These are phyloP conservation scores for Ophiostoma sp. DNA, from an alignment of 2,329 filamentous ascomycete species.

Conservation along the genomic window DNA sequence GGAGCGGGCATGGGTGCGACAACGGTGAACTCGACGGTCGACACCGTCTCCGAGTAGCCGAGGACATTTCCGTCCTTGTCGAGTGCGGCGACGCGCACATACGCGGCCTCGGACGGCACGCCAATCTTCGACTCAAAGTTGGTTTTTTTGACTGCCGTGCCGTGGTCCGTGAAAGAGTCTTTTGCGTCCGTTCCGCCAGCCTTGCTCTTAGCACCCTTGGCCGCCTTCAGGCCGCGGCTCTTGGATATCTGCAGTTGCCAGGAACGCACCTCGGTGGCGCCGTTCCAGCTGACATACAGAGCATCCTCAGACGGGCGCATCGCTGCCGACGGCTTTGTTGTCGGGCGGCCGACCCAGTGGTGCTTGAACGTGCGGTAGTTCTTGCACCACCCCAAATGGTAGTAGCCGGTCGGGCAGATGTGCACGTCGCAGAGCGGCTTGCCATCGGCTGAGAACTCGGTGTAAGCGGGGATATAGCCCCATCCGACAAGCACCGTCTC, in stretches of 20 bases:
- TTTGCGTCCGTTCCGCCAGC: background rate
- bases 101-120: background rate
- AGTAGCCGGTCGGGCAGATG: conserved; percentile 14
- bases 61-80: conserved; percentile 8
- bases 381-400: conserved; percentile 20
- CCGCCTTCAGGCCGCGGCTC: background rate
- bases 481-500: conserved; percentile 43
- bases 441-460: conserved; percentile 40
- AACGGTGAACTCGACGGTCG: conserved; percentile 13
- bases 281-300: conserved; percentile 34
- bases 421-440: conserved; percentile 40
- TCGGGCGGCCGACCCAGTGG: conserved; percentile 28
- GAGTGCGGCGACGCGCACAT: conserved; percentile 16
- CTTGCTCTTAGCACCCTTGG: background rate
- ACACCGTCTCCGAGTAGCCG: conserved; percentile 8
- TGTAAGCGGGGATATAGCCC: conserved; percentile 43
- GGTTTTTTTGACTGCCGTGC: background rate
- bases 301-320: conserved; percentile 26
- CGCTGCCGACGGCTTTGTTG: background rate
- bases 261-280: conserved; percentile 30
- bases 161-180: background rate
- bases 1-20: conserved; percentile 14
- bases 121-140: conserved; percentile 6
- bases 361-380: conserved; percentile 31
- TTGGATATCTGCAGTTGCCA: conserved; percentile 15